phyloP scores from a whole-genome alignment of 2,329 filamentous ascomycete genomes.

The Sporothrix euskadiensis region DNA sequence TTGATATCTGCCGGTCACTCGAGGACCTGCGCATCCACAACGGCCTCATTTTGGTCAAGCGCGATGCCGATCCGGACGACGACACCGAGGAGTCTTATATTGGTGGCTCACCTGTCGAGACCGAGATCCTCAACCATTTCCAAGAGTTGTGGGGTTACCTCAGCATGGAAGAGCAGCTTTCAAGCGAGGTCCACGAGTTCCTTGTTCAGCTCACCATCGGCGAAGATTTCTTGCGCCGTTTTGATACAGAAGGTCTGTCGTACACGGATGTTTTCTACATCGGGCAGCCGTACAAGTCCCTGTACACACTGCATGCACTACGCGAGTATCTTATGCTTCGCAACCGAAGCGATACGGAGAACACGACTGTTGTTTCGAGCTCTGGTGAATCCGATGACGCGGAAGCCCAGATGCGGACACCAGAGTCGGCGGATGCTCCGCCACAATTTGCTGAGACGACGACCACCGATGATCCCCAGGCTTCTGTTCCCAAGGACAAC shows the following conservation, averaged over 20 bases:
- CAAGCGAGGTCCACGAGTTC: conserved; percentile 71
- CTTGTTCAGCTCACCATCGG: conserved; percentile 69
- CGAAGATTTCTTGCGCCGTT: conserved; percentile 58
- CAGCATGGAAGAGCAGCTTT: conserved; percentile 68
- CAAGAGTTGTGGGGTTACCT: conserved; percentile 80
- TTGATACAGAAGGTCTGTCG: conserved; percentile 56
- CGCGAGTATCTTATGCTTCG: conserved; percentile 58
- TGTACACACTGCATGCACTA: conserved; percentile 72
- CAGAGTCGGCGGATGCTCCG: background rate
- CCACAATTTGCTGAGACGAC: background rate
- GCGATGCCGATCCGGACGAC: conserved; percentile 51
- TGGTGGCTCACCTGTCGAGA: conserved; percentile 66
- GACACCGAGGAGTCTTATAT: conserved; percentile 49
- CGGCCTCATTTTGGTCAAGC: conserved; percentile 66
- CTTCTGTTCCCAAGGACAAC: background rate
- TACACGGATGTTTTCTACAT: conserved; percentile 66
- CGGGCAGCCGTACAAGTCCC: conserved; percentile 68
- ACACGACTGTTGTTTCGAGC: background rate
- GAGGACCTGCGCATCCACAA: conserved; percentile 66
- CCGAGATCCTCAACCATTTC: conserved; percentile 79
- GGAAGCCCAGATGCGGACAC: conserved; percentile 6
- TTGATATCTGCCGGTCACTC: conserved; percentile 61
- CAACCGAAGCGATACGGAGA: conserved; percentile 31
- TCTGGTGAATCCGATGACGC: background rate
- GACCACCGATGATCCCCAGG: background rate